Conservation (phyloP, 1,284 basidiomycete species). For the Violaceomyces palustris region DNA sequence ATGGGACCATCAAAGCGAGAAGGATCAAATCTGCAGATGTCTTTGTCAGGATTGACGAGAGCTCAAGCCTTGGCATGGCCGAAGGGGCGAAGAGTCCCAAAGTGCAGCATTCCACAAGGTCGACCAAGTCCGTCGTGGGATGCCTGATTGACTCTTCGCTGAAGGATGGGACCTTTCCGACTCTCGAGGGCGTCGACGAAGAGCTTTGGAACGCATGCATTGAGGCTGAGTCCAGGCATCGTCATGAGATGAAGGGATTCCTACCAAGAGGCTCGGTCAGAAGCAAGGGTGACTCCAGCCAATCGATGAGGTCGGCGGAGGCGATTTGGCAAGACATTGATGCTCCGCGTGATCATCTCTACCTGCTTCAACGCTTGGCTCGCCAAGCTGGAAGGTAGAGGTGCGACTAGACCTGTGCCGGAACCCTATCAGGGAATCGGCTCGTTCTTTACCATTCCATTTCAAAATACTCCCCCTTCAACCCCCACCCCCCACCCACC, state of each 20-base stretch:
- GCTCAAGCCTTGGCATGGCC: not conserved
- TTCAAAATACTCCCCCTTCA: too few species aligned
- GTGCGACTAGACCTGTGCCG: too few species aligned
- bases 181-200: conserved; percentile 16
- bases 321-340: too few species aligned
- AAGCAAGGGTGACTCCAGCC: too few species aligned
- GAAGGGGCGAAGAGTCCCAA: not conserved
- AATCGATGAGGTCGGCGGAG: too few species aligned
- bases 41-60: not conserved
- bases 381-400: too few species aligned
- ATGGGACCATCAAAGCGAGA: not conserved
- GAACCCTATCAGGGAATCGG: too few species aligned
- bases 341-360: too few species aligned
- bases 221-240: conserved; percentile 29
- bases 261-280: too few species aligned
- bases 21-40: not conserved
- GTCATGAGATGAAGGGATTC: conserved; percentile 18
- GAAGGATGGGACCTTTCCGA: not conserved
- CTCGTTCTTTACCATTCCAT: too few species aligned
- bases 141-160: conserved; percentile 6
- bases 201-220: conserved; percentile 23
- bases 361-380: too few species aligned
- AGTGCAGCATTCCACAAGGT: not conserved
- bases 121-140: conserved; percentile 6
- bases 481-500: too few species aligned